Evolutionary conservation across 139 green algal genomes (phyloP).

Genomic region (Gonium pectorale): DNA sequence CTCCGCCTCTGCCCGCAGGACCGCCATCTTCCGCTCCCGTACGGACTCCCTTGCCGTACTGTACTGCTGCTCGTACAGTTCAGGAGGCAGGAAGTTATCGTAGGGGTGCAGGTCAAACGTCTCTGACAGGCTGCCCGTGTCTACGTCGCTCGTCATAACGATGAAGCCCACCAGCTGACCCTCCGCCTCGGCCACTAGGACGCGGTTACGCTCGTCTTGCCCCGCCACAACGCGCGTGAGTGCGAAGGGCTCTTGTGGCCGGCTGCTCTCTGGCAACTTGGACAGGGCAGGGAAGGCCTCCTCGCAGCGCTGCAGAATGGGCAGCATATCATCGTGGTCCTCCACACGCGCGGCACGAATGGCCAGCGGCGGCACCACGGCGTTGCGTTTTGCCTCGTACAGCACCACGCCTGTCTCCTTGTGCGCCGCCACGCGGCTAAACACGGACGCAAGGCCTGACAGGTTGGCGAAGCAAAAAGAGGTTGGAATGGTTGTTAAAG

Average conservation of each 20-base stretch:
- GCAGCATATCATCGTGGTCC: slow-evolving; percentile 78
- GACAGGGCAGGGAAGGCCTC: slow-evolving; percentile 57
- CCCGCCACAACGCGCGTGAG: slow-evolving; percentile 69
- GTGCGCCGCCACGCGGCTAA: slow-evolving; percentile 8
- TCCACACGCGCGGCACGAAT: slow-evolving; percentile 65
- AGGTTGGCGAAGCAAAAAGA: no score
- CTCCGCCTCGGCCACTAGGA: slow-evolving; percentile 67
- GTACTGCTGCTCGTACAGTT: slow-evolving; percentile 59
- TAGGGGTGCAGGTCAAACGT: slow-evolving; percentile 76
- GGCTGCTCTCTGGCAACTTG: slow-evolving; percentile 63
- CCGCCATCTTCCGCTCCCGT: slow-evolving; percentile 30
- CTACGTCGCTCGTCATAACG: slow-evolving; percentile 65
- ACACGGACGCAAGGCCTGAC: slow-evolving; percentile 23
- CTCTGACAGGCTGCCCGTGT: slow-evolving; percentile 58
- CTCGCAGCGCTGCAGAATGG: slow-evolving; percentile 59
- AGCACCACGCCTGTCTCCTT: slow-evolving; percentile 18
- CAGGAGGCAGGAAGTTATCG: slow-evolving; percentile 70
- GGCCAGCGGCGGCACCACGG: slow-evolving; percentile 54
- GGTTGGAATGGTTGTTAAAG: no score
- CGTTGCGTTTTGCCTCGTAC: slow-evolving; percentile 14
- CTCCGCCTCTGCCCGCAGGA: slow-evolving; percentile 4
- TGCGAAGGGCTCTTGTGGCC: slow-evolving; percentile 67
- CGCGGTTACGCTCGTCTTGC: slow-evolving; percentile 62
- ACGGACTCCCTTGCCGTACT: slow-evolving; percentile 25
- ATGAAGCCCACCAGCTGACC: slow-evolving; percentile 70